Conservation (phyloP, 257 asterid species). For the Solanum appendiculatum region DNA sequence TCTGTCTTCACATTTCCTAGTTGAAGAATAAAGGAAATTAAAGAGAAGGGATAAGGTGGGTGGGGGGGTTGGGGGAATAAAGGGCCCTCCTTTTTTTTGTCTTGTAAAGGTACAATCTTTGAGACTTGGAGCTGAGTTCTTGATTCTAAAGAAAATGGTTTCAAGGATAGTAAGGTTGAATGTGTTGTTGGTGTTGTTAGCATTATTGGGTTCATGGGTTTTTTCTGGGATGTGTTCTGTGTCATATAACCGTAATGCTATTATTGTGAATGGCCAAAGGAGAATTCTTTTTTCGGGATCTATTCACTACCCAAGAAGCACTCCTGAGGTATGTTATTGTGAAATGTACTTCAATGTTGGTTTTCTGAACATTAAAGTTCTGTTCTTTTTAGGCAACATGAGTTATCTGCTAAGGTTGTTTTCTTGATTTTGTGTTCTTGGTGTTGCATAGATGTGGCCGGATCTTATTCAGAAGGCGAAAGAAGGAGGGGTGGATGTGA, state of each 20-base stretch:
- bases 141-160: neutral
- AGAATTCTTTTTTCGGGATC: constrained; percentile 29
- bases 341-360: neutral
- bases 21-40: constrained; percentile 29
- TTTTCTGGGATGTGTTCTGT: constrained; percentile 18
- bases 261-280: constrained; percentile 21
- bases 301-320: constrained; percentile 31
- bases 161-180: constrained; percentile 7
- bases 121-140: neutral
- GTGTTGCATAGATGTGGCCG: constrained; percentile 81
- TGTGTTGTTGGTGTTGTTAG: constrained; percentile 10
- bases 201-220: constrained; percentile 18
- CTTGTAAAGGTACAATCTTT: neutral
- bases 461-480: constrained; percentile 93
- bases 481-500: constrained; percentile 94
- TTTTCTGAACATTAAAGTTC: neutral
- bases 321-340: constrained; percentile 24
- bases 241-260: constrained; percentile 17
- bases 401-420: neutral
- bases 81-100: neutral
- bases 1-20: neutral
- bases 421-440: constrained; percentile 8
- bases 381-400: neutral
- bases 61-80: neutral
- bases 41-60: constrained; percentile 1